Evolutionary conservation across 176 grass and related monocot genomes (phyloP).

Genomic region (Bromus sterilis): DNA sequence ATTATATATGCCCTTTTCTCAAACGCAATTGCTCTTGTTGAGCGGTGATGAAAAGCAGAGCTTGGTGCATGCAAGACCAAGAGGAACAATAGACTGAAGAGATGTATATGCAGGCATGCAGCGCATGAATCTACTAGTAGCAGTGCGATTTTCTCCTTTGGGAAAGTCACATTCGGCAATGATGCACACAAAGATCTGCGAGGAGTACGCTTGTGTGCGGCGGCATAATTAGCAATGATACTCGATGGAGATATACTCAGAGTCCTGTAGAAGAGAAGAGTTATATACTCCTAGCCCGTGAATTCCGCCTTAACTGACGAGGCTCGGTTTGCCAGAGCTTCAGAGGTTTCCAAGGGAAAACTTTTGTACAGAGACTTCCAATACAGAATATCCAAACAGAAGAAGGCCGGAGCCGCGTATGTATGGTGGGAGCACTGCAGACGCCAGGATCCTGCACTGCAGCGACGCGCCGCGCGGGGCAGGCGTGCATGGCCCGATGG

Average conservation of each 20-base stretch:
- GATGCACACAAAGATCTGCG: neutral
- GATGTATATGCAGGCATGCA: neutral
- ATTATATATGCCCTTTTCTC: constrained; percentile 10
- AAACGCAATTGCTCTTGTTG: constrained; percentile 24
- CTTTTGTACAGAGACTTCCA: no score
- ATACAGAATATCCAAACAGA: no score
- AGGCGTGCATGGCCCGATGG: constrained; percentile 20
- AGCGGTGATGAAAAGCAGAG: constrained; percentile 26
- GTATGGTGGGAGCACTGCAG: neutral
- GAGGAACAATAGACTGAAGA: no score
- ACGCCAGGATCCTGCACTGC: neutral
- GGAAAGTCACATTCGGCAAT: constrained; percentile 23
- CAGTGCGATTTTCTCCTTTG: neutral
- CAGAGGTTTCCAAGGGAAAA: neutral
- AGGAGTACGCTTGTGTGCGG: neutral
- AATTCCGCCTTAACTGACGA: neutral
- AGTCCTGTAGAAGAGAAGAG: no score
- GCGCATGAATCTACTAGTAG: neutral
- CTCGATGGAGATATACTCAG: neutral
- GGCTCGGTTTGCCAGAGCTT: neutral
- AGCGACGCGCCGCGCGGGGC: constrained; percentile 1
- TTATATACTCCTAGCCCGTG: no score
- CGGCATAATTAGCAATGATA: constrained; percentile 28
- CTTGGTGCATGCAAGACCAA: neutral
- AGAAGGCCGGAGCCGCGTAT: no score